Base-by-base conservation (phyloP, 495 filamentous ascomycete genomes). In the Xylaria longipes region DNA sequence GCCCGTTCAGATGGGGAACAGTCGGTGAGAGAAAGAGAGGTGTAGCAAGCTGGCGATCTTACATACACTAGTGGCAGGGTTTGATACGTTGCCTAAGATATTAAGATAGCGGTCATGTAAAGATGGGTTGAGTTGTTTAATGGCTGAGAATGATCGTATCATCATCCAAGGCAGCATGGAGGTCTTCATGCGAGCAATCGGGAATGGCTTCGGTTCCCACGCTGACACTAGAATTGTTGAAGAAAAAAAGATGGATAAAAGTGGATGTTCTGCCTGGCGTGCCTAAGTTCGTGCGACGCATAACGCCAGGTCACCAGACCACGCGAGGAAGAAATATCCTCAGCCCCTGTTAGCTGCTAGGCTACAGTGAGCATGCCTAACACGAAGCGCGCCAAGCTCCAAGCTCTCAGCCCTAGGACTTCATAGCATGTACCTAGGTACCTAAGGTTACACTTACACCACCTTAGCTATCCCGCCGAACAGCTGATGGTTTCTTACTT, bases 231-330 rank as follows among this genome's bases (percentile, higher is more conserved):
- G 17, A 15, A 25, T 8, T 15, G n/a, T 11, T 17, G 9, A 27
- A 52, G 0, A 5, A 0, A 46, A 20, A 2, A 27, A 39, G 64
- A 67, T 67, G n/a, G 5, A 20, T n/a, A 22, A 67, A 67, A 29
- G 46, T 69, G 67, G 67, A 37, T 61, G 56, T 52, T 62, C 56
- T 70, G 68, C 68, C 56, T 70, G 57, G 43, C 45, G 8, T 68
- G 33, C 65, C 65, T 56, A 15, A 27, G 39, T 66, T 50, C 9
- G 29, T 11, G 14, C 12, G 5, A 35, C 20, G 1, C 20, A 45
- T 3, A 50, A 66, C 63, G 63, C 63, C 45, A 66, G 46, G 63
- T 66, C 63, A 66, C 17, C 25, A 54, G 63, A 66, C 63, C 65
- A 67, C 46, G 65, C 65, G 65, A 54, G 29, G 35, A 33, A 54